phyloP scores from a whole-genome alignment of 257 asterid genomes.

The Gentiana macrophylla region DNA sequence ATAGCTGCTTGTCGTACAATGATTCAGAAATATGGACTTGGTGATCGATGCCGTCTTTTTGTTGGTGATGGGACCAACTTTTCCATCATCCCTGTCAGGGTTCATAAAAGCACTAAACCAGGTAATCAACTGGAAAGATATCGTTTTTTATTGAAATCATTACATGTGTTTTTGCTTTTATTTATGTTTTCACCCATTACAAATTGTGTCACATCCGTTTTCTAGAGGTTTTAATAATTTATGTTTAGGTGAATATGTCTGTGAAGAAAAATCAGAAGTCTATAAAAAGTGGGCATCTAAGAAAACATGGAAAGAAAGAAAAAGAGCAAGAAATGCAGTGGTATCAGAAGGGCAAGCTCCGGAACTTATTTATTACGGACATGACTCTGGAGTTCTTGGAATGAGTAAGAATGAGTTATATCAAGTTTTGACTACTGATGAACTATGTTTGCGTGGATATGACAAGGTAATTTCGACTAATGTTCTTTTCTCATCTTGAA shows the following conservation, averaged over 20 bases:
- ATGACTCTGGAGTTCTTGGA: conserved; percentile 76
- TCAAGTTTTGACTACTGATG: conserved; percentile 20
- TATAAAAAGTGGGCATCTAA: conserved; percentile 70
- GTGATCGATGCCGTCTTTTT: conserved; percentile 76
- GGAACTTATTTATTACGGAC: conserved; percentile 74
- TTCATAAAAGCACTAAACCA: conserved; percentile 25
- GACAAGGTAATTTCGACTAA: conserved; percentile 45
- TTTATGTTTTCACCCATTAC: neutral
- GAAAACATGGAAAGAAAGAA: conserved; percentile 81
- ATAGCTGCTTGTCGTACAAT: conserved; percentile 90
- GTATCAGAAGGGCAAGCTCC: conserved; percentile 55
- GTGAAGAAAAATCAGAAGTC: conserved; percentile 23
- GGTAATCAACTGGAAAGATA: conserved; percentile 24
- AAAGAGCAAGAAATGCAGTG: conserved; percentile 44
- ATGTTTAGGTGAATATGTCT: conserved; percentile 18
- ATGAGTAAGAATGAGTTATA: conserved; percentile 40
- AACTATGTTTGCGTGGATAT: conserved; percentile 52
- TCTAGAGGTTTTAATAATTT: conserved; percentile 9
- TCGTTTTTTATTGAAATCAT: neutral
- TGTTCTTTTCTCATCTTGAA: neutral
- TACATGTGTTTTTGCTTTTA: neutral
- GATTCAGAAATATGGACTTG: conserved; percentile 70
- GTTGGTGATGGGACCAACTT: conserved; percentile 91
- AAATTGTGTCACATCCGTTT: conserved; percentile 1
- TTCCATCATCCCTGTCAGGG: conserved; percentile 53